Evolutionary conservation across 257 asterid species (phyloP).

Genomic region (Solanum chiquidenum): DNA sequence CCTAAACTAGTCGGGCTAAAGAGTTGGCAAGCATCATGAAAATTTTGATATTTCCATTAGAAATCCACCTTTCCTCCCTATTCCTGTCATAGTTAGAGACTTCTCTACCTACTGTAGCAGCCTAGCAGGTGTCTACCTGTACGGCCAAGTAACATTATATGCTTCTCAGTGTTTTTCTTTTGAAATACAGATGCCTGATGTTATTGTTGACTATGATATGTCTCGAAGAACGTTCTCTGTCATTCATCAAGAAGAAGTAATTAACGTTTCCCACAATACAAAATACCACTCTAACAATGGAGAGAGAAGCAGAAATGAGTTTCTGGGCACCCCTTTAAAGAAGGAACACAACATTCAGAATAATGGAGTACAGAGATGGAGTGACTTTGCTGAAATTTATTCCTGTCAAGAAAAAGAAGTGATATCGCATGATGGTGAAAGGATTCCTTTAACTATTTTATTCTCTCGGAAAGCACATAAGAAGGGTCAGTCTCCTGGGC

Average conservation of each 20-base stretch:
- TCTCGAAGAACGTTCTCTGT: constrained; percentile 34
- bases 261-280: constrained; percentile 9
- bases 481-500: constrained; percentile 66
- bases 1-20: background rate
- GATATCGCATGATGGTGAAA: constrained; percentile 58
- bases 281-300: background rate
- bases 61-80: background rate
- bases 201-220: constrained; percentile 83
- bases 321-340: constrained; percentile 5
- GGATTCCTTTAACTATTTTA: constrained; percentile 65
- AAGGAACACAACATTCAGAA: constrained; percentile 10
- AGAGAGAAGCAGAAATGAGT: constrained; percentile 5
- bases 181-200: constrained; percentile 74
- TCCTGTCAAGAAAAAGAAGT: constrained; percentile 61
- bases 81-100: background rate
- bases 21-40: background rate
- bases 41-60: background rate
- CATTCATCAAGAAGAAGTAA: constrained; percentile 71
- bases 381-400: constrained; percentile 42
- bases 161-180: background rate
- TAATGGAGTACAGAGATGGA: constrained; percentile 20
- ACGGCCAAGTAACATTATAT: background rate
- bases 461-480: constrained; percentile 43
- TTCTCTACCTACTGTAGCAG: background rate
- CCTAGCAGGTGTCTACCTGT: background rate